phyloP scores from a whole-genome alignment of 352 stramenopile genomes.

The Phytopythium oedochilum region DNA sequence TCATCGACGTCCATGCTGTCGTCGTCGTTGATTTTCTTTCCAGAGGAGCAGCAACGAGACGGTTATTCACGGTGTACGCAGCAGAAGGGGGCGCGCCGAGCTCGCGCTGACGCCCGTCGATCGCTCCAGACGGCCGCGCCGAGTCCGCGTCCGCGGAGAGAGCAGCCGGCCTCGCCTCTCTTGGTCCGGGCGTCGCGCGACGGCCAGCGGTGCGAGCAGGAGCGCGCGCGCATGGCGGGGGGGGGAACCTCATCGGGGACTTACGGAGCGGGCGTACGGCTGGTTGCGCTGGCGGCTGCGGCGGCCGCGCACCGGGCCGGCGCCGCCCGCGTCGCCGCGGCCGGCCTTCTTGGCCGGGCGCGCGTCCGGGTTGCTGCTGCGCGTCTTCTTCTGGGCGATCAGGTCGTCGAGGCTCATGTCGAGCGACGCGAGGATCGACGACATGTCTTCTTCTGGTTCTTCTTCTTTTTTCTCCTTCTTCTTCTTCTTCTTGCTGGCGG shows the following conservation, averaged over 20 bases:
- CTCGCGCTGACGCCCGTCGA: not conserved
- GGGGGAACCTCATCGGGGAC: constrained; percentile 19
- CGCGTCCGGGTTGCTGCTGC: constrained; percentile 37
- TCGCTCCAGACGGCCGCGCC: not conserved
- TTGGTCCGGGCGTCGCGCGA: not conserved
- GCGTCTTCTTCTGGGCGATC: constrained; percentile 73
- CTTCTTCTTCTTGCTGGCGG: constrained; percentile 4
- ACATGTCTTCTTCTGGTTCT: constrained; percentile 37
- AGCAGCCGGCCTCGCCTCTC: not conserved
- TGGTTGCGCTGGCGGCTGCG: constrained; percentile 47
- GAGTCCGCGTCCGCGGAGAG: not conserved
- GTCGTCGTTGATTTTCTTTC: constrained; percentile 12
- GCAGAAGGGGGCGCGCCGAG: not conserved
- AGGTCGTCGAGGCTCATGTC: constrained; percentile 85
- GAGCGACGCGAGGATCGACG: constrained; percentile 74
- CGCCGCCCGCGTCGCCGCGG: constrained; percentile 17
- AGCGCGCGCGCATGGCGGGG: not conserved
- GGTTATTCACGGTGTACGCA: constrained; percentile 3
- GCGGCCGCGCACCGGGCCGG: constrained; percentile 48
- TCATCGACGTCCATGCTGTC: constrained; percentile 68
- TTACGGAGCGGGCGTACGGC: constrained; percentile 73
- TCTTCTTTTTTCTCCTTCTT: no score
- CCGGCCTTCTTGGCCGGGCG: constrained; percentile 32
- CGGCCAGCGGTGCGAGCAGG: not conserved
- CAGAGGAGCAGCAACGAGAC: constrained; percentile 4